Evolutionary conservation across 1,284 basidiomycete species (phyloP).

Genomic region (Boletus nobilissimus): DNA sequence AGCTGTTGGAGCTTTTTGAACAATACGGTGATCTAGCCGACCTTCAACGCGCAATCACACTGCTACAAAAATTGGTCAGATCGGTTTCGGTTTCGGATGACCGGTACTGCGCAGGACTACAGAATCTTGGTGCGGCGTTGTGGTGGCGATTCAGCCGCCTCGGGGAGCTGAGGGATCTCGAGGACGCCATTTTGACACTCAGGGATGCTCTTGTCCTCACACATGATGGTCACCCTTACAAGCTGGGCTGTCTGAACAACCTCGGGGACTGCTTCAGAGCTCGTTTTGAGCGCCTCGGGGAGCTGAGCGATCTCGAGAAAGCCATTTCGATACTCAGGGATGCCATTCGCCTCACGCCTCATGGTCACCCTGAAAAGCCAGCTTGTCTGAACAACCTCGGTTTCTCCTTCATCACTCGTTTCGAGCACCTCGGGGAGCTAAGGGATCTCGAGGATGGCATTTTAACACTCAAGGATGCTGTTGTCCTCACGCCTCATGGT

Average conservation of each 20-base stretch:
- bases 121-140: background rate
- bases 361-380: background rate
- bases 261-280: no score
- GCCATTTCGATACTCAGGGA: background rate
- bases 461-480: background rate
- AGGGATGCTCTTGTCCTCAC: background rate
- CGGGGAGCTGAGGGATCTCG: background rate
- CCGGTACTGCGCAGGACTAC: background rate
- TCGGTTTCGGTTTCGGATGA: background rate
- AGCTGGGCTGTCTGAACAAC: no score
- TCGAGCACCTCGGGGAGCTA: background rate
- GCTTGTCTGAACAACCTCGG: background rate
- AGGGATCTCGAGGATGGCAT: background rate
- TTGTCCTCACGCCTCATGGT: background rate
- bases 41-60: background rate
- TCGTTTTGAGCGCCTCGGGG: background rate
- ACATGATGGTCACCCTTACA: background rate
- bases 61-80: background rate
- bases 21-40: background rate
- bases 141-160: background rate
- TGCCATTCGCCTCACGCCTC: background rate
- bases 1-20: background rate
- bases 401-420: background rate
- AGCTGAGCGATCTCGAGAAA: background rate
- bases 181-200: background rate